Base-by-base conservation (phyloP, 1,139 yeast genomes). In the Torulaspora globosa region DNA sequence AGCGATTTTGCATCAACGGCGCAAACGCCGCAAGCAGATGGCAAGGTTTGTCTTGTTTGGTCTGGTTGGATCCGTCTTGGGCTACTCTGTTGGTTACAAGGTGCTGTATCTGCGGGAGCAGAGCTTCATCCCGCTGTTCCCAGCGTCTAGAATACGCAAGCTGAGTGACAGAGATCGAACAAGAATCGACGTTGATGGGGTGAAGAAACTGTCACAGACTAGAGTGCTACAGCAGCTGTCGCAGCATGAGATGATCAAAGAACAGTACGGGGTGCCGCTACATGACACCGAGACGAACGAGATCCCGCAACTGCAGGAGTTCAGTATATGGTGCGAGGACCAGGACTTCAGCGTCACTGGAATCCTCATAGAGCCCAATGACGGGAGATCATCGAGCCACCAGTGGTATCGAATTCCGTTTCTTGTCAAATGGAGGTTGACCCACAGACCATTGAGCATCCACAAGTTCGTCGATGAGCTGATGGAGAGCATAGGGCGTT, bases 321-420 rank as follows among this genome's bases (percentile, higher is more conserved):
- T 63, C 38, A 50, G 52, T 19, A 51, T 63, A 30, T 63, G 67
- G 68, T 54, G 62, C 35, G 63, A 63, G 39, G 66, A 63, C 35
- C 59, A 56, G 39, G 59, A 59, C 30, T 63, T 63, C 6, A 57
- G 64, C 30, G 49, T 63, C 9, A 57, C 55, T 21, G 67, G 67
- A 6, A 29, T 62, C 5, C 44, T 51, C 11, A 34, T 63, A 30
- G 49, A 41, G 18, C 55, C 59, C 10, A 38, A 49, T 12, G 48
- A 49, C 30, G 28, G 33, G 12, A 49, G 50, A 33, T 24, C 40
- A 10, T 46, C 52, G 2, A 44, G 46, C 7, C 56, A 52, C 38
- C 41, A 43, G 7, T 63, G 67, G 67, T 52, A 59, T 39, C 43
- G 48, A 14, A 39, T 62, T 2, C 64, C 63, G 1, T 49, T 43